Percentiles rank a stretch among this genome's conserved stretches.
phyloP scores from a whole-genome alignment of 768 basidiomycete genomes.

The Terana coerulea region DNA sequence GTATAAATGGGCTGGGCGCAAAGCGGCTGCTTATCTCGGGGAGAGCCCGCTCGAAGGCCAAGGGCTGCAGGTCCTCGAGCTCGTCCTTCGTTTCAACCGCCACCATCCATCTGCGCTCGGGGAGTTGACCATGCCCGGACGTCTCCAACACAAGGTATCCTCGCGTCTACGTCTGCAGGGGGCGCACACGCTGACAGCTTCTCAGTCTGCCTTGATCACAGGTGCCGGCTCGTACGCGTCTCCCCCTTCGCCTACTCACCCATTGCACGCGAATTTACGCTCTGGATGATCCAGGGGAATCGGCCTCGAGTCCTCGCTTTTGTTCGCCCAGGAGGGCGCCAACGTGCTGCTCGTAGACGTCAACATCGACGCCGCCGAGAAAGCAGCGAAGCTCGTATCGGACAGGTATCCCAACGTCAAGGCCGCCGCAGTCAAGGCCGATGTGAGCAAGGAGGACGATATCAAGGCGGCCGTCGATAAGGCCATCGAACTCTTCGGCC shows the following conservation, averaged over 20 bases:
- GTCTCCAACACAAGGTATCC: conserved; percentile 33
- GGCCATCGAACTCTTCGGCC: conserved; percentile 83
- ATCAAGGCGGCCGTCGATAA: conserved; percentile 77
- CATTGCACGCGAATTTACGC: conserved; percentile 29
- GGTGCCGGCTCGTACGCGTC: conserved; percentile 48
- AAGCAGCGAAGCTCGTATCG: conserved; percentile 57
- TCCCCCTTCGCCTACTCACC: neutral
- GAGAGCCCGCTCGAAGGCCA: neutral
- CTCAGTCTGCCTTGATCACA: conserved; percentile 40
- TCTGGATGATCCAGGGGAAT: conserved; percentile 66
- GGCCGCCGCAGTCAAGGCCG: conserved; percentile 67
- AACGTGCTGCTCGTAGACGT: conserved; percentile 87
- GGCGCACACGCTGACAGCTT: neutral
- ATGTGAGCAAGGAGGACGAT: conserved; percentile 87
- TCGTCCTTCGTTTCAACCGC: neutral
- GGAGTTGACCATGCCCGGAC: conserved; percentile 29
- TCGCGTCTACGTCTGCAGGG: neutral
- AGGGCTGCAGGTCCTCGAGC: too few relatives aligned
- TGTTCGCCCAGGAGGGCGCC: conserved; percentile 96
- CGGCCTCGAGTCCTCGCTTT: conserved; percentile 90
- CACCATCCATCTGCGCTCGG: neutral
- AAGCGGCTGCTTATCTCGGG: neutral
- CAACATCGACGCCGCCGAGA: conserved; percentile 71
- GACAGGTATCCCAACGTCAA: conserved; percentile 67
- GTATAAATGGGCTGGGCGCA: neutral